Conservation (phyloP, 257 asterid genomes). For the Salvia splendens region DNA sequence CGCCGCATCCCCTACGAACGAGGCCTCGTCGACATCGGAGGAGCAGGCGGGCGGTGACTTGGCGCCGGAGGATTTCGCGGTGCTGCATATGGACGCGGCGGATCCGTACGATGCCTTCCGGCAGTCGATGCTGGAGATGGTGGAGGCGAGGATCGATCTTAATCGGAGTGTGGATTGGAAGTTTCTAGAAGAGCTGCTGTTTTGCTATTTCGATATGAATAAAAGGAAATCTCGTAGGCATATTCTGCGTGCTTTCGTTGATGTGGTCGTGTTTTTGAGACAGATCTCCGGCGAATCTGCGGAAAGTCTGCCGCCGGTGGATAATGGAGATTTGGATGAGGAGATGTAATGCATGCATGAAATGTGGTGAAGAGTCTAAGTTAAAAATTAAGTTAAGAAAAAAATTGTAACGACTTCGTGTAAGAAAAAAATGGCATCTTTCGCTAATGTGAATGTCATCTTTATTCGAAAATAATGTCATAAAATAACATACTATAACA, state of each 20-base stretch:
- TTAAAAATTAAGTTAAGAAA: too few species aligned
- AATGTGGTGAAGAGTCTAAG: too few species aligned
- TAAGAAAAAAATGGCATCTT: too few species aligned
- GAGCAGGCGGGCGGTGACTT: not conserved
- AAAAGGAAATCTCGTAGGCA: constrained; percentile 54
- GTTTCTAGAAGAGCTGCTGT: constrained; percentile 76
- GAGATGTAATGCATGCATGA: constrained; percentile 32
- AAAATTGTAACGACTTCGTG: too few species aligned
- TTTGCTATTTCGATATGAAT: constrained; percentile 68
- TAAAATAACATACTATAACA: too few species aligned
- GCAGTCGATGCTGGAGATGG: constrained; percentile 60
- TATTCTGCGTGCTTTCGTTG: constrained; percentile 76
- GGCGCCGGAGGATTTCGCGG: constrained; percentile 47
- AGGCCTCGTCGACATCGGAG: constrained; percentile 24
- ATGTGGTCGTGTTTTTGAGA: constrained; percentile 49
- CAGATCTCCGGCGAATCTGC: constrained; percentile 41
- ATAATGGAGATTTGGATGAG: constrained; percentile 21
- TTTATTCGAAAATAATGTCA: too few species aligned
- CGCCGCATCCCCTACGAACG: not conserved
- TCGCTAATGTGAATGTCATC: too few species aligned
- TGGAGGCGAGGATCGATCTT: constrained; percentile 50
- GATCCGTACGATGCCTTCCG: constrained; percentile 56
- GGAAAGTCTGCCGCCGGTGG: constrained; percentile 28
- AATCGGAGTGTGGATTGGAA: constrained; percentile 69
- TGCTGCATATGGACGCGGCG: constrained; percentile 48